These are phyloP conservation scores for Apiospora pterosperma DNA, from an alignment of 2,329 filamentous ascomycete species.

Conservation along the genomic window DNA sequence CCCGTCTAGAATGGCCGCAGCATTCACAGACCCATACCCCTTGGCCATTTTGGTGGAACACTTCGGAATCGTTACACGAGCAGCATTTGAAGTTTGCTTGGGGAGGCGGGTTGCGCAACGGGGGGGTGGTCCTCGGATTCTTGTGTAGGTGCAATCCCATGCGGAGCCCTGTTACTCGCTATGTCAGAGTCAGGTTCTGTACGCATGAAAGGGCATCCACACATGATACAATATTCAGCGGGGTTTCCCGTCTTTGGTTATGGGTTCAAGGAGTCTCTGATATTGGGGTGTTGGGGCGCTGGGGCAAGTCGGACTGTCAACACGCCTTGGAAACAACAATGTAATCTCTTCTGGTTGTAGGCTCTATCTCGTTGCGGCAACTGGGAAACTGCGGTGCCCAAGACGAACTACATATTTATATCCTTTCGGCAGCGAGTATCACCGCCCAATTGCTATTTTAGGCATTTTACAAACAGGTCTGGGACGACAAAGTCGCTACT, in stretches of 20 bases:
- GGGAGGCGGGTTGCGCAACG: not conserved
- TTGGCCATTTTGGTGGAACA: not conserved
- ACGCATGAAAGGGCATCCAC: not conserved
- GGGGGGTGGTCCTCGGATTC: not conserved
- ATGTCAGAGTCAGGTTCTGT: not conserved
- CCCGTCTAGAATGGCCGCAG: not conserved
- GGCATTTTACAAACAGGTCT: not conserved
- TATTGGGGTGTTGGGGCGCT: not conserved
- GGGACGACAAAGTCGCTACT: not conserved
- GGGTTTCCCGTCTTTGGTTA: not conserved
- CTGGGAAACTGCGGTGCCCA: not conserved
- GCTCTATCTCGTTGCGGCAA: not conserved
- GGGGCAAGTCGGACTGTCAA: not conserved
- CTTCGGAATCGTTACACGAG: rapidly evolving
- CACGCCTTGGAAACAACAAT: not conserved
- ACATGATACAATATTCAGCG: not conserved
- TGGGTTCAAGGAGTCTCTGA: not conserved
- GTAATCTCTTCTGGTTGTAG: not conserved
- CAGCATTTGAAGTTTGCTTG: not conserved
- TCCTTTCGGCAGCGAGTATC: not conserved
- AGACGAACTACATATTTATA: not conserved
- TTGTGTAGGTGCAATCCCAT: not conserved
- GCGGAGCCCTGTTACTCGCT: not conserved
- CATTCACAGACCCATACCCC: not conserved
- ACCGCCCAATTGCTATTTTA: not conserved